phyloP scores from a whole-genome alignment of 768 basidiomycete species.

The Suillus subalutaceus region DNA sequence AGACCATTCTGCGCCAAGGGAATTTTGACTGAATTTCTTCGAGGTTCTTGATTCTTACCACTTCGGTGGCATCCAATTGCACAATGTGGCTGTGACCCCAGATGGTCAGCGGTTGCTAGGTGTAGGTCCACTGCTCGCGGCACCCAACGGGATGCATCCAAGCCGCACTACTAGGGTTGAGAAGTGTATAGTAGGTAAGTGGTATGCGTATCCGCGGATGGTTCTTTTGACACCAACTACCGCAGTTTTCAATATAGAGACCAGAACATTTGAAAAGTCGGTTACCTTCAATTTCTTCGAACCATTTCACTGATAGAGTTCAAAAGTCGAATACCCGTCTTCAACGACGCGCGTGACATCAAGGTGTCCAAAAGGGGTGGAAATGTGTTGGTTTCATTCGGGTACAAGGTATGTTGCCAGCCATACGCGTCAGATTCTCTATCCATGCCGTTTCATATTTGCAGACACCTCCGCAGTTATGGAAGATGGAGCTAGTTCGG shows the following conservation, averaged over 20 bases:
- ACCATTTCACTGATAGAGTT: conserved; percentile 17
- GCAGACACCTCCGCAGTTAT: conserved; percentile 77
- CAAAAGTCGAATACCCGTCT: conserved; percentile 53
- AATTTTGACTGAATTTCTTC: background rate
- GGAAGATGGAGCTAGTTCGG: conserved; percentile 69
- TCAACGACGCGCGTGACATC: conserved; percentile 58
- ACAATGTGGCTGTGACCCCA: conserved; percentile 53
- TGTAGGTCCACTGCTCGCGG: conserved; percentile 50
- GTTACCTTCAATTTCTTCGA: conserved; percentile 15
- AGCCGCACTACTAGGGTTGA: conserved; percentile 51
- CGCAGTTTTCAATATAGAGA: conserved; percentile 53
- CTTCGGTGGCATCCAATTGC: conserved; percentile 48
- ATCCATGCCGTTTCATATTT: background rate
- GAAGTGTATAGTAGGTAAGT: conserved; percentile 55
- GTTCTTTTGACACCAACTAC: conserved; percentile 10
- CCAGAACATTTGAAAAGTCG: conserved; percentile 48
- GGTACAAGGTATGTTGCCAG: conserved; percentile 36
- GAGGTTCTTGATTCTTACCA: conserved; percentile 44
- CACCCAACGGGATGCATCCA: conserved; percentile 46
- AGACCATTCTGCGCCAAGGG: background rate
- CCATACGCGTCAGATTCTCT: conserved; percentile 5
- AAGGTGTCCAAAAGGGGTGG: conserved; percentile 46
- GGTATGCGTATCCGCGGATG: background rate
- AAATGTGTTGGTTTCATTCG: conserved; percentile 51
- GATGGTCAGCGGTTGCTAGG: conserved; percentile 50